Percentiles rank a stretch among this genome's conserved stretches.
These are phyloP conservation scores for Carex arenaria DNA, from an alignment of 202 grass and related monocot genomes.

Conservation along the genomic window DNA sequence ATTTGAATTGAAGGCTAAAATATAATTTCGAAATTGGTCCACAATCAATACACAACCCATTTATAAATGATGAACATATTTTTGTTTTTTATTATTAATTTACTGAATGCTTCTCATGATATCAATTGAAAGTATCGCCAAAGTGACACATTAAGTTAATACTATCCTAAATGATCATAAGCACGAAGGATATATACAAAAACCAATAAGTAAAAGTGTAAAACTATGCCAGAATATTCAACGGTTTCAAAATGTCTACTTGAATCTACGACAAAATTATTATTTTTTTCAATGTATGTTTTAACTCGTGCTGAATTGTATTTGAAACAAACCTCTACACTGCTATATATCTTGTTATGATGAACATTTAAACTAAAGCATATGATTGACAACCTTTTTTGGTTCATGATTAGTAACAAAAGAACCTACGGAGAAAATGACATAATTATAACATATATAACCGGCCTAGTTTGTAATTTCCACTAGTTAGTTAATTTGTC, in stretches of 20 bases:
- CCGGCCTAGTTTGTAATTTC: background rate
- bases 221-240: background rate
- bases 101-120: too few relatives aligned
- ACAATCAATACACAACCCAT: background rate
- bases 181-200: background rate
- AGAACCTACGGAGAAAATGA: constrained; percentile 11
- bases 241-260: background rate
- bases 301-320: background rate
- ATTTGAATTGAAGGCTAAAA: too few relatives aligned
- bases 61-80: background rate
- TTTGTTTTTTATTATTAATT: too few relatives aligned
- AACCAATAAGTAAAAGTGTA: background rate
- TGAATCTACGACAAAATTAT: background rate
- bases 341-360: background rate
- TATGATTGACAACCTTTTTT: constrained; percentile 8
- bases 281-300: background rate
- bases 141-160: background rate
- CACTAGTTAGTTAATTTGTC: background rate
- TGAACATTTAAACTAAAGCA: background rate
- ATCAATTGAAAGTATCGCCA: background rate
- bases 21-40: background rate
- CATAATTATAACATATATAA: background rate
- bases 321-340: background rate
- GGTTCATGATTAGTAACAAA: background rate
- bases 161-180: background rate